phyloP scores from a whole-genome alignment of 805 yeast species.

The Nakazawaea wyomingensis region DNA sequence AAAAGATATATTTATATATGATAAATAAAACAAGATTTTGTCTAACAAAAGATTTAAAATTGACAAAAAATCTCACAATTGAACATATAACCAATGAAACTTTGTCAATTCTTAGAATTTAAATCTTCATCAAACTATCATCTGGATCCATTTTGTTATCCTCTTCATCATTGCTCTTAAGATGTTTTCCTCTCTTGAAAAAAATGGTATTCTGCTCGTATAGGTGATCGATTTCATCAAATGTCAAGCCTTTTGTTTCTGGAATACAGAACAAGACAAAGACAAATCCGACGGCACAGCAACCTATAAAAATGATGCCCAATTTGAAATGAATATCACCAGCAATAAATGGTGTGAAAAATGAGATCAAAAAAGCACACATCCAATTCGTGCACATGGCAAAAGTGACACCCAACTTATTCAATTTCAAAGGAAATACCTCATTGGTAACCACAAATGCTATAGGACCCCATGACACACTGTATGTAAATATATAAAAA shows the following conservation, averaged over 20 bases:
- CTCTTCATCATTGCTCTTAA: neutral
- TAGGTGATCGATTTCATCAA: conserved; percentile 52
- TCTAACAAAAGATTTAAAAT: too few species aligned
- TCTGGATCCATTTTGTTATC: too few species aligned
- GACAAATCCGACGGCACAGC: conserved; percentile 31
- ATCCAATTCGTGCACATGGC: conserved; percentile 12
- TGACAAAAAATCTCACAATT: too few species aligned
- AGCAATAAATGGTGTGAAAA: conserved; percentile 62
- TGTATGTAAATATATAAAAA: conserved; percentile 43
- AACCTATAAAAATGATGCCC: conserved; percentile 45
- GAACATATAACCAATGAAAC: too few species aligned
- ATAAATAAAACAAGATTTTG: too few species aligned
- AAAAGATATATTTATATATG: too few species aligned
- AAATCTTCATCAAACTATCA: too few species aligned
- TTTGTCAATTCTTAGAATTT: too few species aligned
- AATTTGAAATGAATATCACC: conserved; percentile 50
- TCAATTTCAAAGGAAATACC: conserved; percentile 34
- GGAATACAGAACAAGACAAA: conserved; percentile 24
- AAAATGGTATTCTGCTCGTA: conserved; percentile 20
- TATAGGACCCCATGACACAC: conserved; percentile 57
- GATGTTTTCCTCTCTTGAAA: neutral
- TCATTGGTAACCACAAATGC: conserved; percentile 42
- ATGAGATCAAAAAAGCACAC: conserved; percentile 47
- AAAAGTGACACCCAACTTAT: conserved; percentile 31
- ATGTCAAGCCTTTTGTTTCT: conserved; percentile 34